Conservation (phyloP, 2,329 filamentous ascomycete genomes). For the Didymella pinodella region DNA sequence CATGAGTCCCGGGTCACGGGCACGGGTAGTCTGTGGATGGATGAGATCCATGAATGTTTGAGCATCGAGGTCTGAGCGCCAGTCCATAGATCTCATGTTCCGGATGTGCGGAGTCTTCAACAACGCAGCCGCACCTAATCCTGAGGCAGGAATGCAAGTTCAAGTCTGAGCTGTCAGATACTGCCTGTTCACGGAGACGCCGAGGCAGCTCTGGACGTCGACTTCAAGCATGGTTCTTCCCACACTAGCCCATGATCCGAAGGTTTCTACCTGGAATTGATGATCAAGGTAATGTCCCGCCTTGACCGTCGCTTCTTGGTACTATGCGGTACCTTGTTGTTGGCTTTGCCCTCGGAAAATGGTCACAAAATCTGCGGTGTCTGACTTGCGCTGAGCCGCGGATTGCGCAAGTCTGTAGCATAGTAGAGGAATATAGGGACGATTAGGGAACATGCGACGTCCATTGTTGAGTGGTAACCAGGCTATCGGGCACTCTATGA, state of each 20-base stretch:
- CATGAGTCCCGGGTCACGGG: constrained; percentile 14
- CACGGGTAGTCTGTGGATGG: not conserved
- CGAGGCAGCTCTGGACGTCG: not conserved
- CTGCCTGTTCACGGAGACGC: not conserved
- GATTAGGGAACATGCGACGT: not conserved
- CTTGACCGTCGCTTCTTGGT: not conserved
- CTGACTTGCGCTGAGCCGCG: not conserved
- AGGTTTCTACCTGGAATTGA: not conserved
- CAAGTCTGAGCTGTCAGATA: not conserved
- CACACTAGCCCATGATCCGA: too few relatives aligned
- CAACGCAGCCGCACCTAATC: constrained; percentile 1
- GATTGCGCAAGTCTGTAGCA: constrained; percentile 1
- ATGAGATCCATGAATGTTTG: not conserved
- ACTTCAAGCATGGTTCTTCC: not conserved
- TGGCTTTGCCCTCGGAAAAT: not conserved
- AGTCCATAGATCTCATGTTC: not conserved
- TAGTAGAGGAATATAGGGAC: not conserved
- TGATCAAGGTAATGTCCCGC: not conserved
- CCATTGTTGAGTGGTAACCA: constrained; percentile 3
- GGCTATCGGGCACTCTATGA: not conserved
- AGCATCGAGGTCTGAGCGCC: not conserved
- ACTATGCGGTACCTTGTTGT: not conserved
- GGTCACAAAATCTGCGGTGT: not conserved
- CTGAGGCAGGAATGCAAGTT: not conserved
- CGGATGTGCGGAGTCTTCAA: not conserved